These are phyloP conservation scores for Hibiscus tridactylites DNA, from an alignment of 345 rosid genomes.

Conservation along the genomic window DNA sequence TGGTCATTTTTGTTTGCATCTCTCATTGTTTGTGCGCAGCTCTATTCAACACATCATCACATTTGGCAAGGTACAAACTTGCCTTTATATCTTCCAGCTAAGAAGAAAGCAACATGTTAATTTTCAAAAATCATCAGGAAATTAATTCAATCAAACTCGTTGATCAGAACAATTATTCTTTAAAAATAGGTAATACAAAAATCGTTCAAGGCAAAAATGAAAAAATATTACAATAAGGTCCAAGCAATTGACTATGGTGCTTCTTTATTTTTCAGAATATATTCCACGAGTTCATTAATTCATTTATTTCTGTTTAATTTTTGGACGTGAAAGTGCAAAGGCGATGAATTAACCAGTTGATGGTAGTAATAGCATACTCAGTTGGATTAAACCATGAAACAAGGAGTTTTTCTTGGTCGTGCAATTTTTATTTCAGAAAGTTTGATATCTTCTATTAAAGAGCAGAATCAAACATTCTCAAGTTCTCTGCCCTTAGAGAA, in stretches of 20 bases:
- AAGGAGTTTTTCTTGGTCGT: neutral
- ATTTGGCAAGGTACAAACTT: constrained; percentile 89
- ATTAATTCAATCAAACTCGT: neutral
- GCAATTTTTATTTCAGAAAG: too few species aligned
- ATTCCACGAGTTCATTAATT: neutral
- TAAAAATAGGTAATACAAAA: neutral
- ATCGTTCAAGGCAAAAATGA: neutral
- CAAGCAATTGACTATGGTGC: neutral
- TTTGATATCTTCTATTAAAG: too few species aligned
- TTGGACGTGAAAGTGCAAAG: neutral
- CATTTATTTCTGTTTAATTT: neutral
- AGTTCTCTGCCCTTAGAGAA: too few species aligned
- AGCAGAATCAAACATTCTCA: too few species aligned
- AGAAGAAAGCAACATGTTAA: constrained; percentile 25
- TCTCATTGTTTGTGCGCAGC: constrained; percentile 81
- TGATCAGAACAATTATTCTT: neutral
- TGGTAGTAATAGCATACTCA: neutral
- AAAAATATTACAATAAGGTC: neutral
- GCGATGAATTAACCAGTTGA: neutral
- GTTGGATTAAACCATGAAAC: neutral
- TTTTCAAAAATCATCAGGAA: constrained; percentile 13
- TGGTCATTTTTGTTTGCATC: constrained; percentile 82
- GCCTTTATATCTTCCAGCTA: constrained; percentile 95
- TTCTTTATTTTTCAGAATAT: neutral
- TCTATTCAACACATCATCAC: constrained; percentile 82